Conservation (phyloP, 2,329 filamentous ascomycete genomes). For the Boeremia lycopersici region DNA sequence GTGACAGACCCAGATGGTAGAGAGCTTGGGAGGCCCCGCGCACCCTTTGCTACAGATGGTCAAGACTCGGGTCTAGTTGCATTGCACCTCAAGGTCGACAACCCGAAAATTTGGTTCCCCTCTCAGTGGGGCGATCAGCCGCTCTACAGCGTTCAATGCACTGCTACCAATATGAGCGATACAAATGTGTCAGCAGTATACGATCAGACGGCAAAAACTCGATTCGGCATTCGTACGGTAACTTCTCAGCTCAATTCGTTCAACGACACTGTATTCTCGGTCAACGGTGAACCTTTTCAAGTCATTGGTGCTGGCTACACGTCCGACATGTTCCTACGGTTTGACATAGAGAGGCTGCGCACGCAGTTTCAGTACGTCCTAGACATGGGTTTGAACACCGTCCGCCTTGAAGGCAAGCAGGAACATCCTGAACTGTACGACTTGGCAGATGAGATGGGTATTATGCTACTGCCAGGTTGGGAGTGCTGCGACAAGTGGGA, state of each 20-base stretch:
- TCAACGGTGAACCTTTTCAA: constrained; percentile 65
- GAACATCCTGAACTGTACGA: constrained; percentile 67
- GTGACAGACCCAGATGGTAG: constrained; percentile 14
- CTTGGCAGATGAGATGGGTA: constrained; percentile 62
- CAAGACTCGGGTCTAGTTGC: constrained; percentile 48
- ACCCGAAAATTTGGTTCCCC: constrained; percentile 67
- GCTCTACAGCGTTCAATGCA: constrained; percentile 52
- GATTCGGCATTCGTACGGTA: constrained; percentile 63
- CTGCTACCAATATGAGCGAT: constrained; percentile 10
- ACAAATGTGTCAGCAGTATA: constrained; percentile 34
- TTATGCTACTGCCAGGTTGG: constrained; percentile 69
- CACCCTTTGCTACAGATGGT: constrained; percentile 10
- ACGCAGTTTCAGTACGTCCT: constrained; percentile 60
- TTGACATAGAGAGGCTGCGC: constrained; percentile 56
- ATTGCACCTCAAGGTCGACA: constrained; percentile 47
- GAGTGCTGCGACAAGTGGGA: constrained; percentile 74
- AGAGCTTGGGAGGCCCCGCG: constrained; percentile 15
- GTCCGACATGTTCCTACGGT: constrained; percentile 67
- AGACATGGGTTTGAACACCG: constrained; percentile 67
- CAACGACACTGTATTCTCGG: constrained; percentile 61
- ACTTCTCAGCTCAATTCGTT: constrained; percentile 57
- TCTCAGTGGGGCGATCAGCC: constrained; percentile 64
- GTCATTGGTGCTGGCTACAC: constrained; percentile 66
- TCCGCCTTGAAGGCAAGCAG: constrained; percentile 68
- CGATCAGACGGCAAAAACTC: constrained; percentile 42